Base-by-base conservation (phyloP, 345 rosid species). In the Passiflora organensis region DNA sequence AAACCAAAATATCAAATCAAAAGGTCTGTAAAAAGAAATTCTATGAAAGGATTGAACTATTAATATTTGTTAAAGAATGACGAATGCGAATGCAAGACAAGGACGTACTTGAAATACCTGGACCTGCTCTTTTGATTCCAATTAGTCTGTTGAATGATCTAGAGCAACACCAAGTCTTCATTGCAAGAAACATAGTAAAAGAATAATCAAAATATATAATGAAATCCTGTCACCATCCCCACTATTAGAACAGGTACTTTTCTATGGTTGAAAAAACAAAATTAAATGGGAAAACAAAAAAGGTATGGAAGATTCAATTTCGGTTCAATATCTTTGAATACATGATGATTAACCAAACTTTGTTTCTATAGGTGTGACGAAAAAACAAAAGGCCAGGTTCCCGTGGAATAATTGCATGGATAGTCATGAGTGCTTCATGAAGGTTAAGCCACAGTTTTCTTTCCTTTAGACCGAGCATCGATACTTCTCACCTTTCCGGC, bases 381-480 rank as follows among this genome's bases (percentile, higher is more conserved):
- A 41, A 47, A 43, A 55, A 32, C 48, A 38, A n/a, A n/a, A n/a
- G n/a, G n/a, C n/a, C n/a, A 32, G 21, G 58, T 44, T 11, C 54
- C 14, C 21, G 50, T 37, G 43, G 43, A n/a, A n/a, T n/a, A 41
- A 6, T 15, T 13, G 58, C 34, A 62, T 52, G 23, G 66, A 37
- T 19, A 44, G 43, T 43, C 36, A 13, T 51, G 51, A 61, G 22
- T n/a, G n/a, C n/a, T n/a, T 63, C 37, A 23, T 41, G 13, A 32
- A 23, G 32, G 16, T 51, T 21, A 65, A 50, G 48, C 63, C 63
- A 56, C 10, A 10, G 52, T 57, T 52, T 37, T 59, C 58, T 65
- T 65, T 52, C 69, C 69, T 48, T 65, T 65, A n/a, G n/a, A n/a
- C n/a, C n/a, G n/a, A n/a, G n/a, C n/a, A n/a, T n/a, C n/a, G n/a